Base-by-base conservation (phyloP, 257 asterid species). In the Solanum tacnaense region DNA sequence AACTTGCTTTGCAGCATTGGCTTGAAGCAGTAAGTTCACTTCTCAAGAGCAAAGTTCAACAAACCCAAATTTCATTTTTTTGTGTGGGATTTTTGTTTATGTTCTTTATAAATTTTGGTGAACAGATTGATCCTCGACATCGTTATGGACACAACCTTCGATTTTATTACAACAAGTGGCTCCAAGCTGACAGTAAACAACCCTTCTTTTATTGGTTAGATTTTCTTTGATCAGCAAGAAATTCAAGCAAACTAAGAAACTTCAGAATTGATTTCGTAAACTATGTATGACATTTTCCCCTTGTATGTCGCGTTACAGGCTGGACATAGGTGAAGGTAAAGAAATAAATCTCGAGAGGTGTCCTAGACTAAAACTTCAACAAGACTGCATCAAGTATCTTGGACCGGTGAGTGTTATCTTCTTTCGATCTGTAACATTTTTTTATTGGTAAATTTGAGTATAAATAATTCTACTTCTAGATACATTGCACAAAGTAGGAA, bases 1-100 rank as follows among this genome's bases (percentile, higher is more conserved):
- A 95, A 88, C 98, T 96, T 52, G 99, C 98, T 84, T 83, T 96
- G 91, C 98, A 95, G 89, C 98, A 95, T 88, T 96, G 99, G 98
- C 96, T 96, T 20, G 98, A 95, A 91, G 99, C 99, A 71, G 98
- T 96, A 87, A 96, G 99, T 92, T 87, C 36, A 85, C 86, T 29
- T 36, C 75, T 16, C 52, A 58, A 73, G 74, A 79, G 9, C 58
- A 83, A 71, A 41, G 39, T 88, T 62, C 44, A 32, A 38, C 34
- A 10, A 32, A n/a, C 9, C 78, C 13, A 46, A 44, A 27, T 5
- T 44, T 23, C 74, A 4, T 32, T 32, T 39, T 38, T 27, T 46
- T 23, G 25, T 20, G 68, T 7, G 7, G 32, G 23, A 52, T 65
- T 27, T 67, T 31, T 88, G 38, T 56, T 67, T 87, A 13, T 35